Evolutionary conservation across 2,329 filamentous ascomycete species (phyloP), one percentile per base, ranked within the genome.

Genomic region (Scedosporium minutisporum): DNA sequence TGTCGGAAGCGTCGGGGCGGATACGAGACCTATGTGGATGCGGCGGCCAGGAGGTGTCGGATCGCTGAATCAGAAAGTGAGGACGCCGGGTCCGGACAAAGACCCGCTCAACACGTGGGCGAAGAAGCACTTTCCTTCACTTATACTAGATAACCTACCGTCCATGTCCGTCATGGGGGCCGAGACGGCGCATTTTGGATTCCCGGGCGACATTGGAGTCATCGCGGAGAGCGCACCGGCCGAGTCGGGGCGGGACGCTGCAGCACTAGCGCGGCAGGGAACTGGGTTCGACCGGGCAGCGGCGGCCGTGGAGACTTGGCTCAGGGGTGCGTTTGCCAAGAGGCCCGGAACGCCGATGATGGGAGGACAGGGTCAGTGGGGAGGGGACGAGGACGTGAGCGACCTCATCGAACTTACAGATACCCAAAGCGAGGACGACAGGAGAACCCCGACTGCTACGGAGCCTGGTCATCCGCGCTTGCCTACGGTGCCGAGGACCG

Each of bases 11-110:
- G 74, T 73, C 33, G 71, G 69, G 4, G 71, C 71, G 3, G 78
- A 81, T 57, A 64, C 67, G 12, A 71, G 76, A 23, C 79, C 84
- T 1, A 78, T 79, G 4, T 89, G 90, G 78, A 87, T 97, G 74
- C 84, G 87, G 51, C 89, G 91, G 1, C 91, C 93, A 2, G 93
- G 93, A 21, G 93, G 92, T 14, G 91, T 97, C 1, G 93, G 93
- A 6, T 92, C 91, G 0, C 83, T 97, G 73, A 82, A 82, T 41
- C 84, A 83, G 67, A 86, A 84, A 66, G 86, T 90, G 38, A 84
- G 86, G 61, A 84, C 83, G 12, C 90, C 91, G 0, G 93, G 93
- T 0, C 93, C 93, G 3, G 91, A 90, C 6, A 86, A 88, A 67
- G 93, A 97, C 72, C 85, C 87, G 5, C 77, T 97, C 65, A 97